Conservation (phyloP, 2,329 filamentous ascomycete species). For the Hypocrella siamensis region DNA sequence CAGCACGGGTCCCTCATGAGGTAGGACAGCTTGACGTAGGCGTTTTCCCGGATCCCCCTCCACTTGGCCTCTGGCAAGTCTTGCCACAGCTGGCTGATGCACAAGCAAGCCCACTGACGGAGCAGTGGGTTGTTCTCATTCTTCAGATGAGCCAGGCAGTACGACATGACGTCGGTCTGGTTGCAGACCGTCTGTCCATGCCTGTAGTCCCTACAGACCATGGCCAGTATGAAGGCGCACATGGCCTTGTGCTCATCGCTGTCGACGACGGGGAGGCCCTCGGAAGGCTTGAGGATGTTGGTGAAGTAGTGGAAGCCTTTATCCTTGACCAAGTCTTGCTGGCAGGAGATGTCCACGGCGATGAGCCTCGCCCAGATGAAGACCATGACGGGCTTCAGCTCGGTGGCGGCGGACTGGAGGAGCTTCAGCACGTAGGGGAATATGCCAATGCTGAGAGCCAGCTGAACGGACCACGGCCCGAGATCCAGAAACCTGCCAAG, state of each 20-base stretch:
- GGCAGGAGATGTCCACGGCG: constrained; percentile 86
- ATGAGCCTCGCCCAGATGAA: constrained; percentile 97
- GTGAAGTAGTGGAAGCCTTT: constrained; percentile 97
- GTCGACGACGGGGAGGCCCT: constrained; percentile 72
- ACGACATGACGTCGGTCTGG: constrained; percentile 77
- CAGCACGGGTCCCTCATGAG: constrained; percentile 75
- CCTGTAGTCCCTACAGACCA: constrained; percentile 90
- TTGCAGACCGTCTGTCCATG: constrained; percentile 87
- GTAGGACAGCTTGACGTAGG: constrained; percentile 64
- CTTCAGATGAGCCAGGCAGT: constrained; percentile 67
- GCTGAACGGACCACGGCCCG: constrained; percentile 95
- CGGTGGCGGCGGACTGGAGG: constrained; percentile 82
- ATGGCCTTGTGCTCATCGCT: constrained; percentile 92
- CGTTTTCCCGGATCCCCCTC: constrained; percentile 80
- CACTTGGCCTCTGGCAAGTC: constrained; percentile 89
- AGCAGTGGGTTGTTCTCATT: constrained; percentile 80
- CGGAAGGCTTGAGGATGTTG: constrained; percentile 72
- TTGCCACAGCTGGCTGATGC: constrained; percentile 87
- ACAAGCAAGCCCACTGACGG: constrained; percentile 90
- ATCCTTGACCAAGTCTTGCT: constrained; percentile 87
- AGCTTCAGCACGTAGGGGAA: constrained; percentile 98
- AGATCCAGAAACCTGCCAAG: constrained; percentile 88
- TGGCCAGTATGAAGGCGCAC: constrained; percentile 95
- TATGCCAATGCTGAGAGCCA: constrained; percentile 92
- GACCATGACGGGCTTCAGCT: constrained; percentile 96